phyloP scores from a whole-genome alignment of 2,329 filamentous ascomycete species.

The Fusarium pseudocircinatum region DNA sequence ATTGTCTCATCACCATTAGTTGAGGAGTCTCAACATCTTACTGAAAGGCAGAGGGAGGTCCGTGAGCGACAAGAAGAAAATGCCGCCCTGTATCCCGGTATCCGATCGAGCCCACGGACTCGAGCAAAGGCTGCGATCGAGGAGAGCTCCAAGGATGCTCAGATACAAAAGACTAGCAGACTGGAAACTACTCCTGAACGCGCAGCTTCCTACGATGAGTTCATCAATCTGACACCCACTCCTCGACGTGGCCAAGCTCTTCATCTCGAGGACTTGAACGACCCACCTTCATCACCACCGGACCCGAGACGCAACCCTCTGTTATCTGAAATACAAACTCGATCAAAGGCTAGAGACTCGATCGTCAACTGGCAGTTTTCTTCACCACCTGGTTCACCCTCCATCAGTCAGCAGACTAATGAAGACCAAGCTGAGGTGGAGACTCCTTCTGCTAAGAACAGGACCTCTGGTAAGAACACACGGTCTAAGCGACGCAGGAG shows the following conservation, averaged over 20 bases:
- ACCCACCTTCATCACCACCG: constrained; percentile 68
- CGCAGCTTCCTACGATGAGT: constrained; percentile 57
- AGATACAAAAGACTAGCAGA: constrained; percentile 26
- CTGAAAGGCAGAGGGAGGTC: constrained; percentile 82
- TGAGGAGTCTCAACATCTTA: constrained; percentile 77
- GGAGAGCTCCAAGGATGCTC: constrained; percentile 21
- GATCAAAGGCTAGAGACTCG: constrained; percentile 50
- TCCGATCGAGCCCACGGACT: constrained; percentile 62
- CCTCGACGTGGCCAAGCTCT: constrained; percentile 64
- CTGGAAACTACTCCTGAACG: constrained; percentile 59
- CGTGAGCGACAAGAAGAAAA: constrained; percentile 76
- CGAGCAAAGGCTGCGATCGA: constrained; percentile 35
- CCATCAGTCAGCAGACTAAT: constrained; percentile 43
- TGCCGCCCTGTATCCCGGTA: constrained; percentile 72
- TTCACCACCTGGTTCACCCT: constrained; percentile 65
- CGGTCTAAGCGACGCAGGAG: constrained; percentile 29
- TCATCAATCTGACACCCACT: constrained; percentile 68
- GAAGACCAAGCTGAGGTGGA: constrained; percentile 15
- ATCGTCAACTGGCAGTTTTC: constrained; percentile 64
- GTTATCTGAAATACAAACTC: constrained; percentile 61
- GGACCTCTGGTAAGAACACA: neutral
- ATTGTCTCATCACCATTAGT: constrained; percentile 66
- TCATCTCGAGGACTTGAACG: constrained; percentile 60
- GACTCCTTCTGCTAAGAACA: constrained; percentile 1
- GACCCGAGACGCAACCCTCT: constrained; percentile 63